A percentile compares a stretch with the other conserved stretches of the same genome.
These are phyloP conservation scores for Penicillium freii DNA, from an alignment of 2,329 filamentous ascomycete genomes.

Conservation along the genomic window DNA sequence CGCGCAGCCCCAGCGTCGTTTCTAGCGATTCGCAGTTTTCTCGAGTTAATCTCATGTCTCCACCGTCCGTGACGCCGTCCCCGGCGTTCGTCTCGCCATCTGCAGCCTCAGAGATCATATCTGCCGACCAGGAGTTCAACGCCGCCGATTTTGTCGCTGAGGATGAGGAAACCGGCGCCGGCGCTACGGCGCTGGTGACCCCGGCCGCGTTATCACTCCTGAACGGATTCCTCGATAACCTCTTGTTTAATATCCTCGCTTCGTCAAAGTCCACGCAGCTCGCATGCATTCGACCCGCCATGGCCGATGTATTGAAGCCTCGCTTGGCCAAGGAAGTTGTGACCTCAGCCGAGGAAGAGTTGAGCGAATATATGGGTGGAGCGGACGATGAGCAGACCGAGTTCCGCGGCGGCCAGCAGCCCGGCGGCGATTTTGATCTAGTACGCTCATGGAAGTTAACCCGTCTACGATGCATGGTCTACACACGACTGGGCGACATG, in stretches of 20 bases:
- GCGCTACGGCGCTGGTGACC: conserved; percentile 70
- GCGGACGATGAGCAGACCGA: conserved; percentile 71
- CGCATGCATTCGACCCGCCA: conserved; percentile 71
- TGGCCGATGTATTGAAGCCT: conserved; percentile 82
- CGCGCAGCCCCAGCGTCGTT: conserved; percentile 42
- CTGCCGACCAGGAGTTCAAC: conserved; percentile 78
- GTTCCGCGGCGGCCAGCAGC: conserved; percentile 52
- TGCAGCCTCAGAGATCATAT: conserved; percentile 87
- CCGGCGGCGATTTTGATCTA: conserved; percentile 73
- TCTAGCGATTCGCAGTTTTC: conserved; percentile 39
- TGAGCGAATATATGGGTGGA: conserved; percentile 81
- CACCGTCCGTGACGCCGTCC: conserved; percentile 70
- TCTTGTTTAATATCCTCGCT: conserved; percentile 87
- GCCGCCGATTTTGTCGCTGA: conserved; percentile 68
- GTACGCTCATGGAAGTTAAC: conserved; percentile 93
- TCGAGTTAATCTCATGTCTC: conserved; percentile 54
- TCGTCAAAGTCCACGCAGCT: conserved; percentile 76
- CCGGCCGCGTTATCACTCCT: conserved; percentile 71
- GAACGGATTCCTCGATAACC: conserved; percentile 90
- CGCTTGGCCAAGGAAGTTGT: conserved; percentile 84
- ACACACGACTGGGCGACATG: conserved; percentile 92
- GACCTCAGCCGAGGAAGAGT: conserved; percentile 77
- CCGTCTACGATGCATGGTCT: conserved; percentile 93
- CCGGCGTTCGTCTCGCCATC: conserved; percentile 85
- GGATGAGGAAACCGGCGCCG: conserved; percentile 62